Percentiles rank a stretch among this genome's conserved stretches.
Conservation (phyloP, 2,329 filamentous ascomycete genomes). For the Epichloe hybrida region DNA sequence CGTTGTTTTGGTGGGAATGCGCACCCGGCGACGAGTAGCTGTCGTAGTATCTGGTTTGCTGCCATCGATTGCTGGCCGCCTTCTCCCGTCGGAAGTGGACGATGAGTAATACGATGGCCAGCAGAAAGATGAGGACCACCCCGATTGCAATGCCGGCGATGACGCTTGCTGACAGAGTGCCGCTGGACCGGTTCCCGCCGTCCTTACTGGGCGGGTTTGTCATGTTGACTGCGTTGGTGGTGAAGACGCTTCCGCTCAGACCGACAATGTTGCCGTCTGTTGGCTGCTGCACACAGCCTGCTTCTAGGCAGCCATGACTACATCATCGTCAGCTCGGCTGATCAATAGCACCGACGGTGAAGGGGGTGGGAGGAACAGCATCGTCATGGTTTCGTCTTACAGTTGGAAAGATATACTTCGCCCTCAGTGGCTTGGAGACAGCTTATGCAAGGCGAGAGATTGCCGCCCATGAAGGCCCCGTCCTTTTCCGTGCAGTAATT, state of each 20-base stretch:
- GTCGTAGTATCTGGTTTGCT: slow-evolving; percentile 6
- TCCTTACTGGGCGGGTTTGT: slow-evolving; percentile 16
- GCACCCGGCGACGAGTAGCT: slow-evolving; percentile 9
- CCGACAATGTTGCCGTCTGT: slow-evolving; percentile 23
- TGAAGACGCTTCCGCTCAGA: slow-evolving; percentile 31
- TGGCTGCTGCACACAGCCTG: slow-evolving; percentile 34
- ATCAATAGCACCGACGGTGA: too few species aligned
- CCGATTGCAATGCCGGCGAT: slow-evolving; percentile 42
- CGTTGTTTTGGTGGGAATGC: slow-evolving; percentile 14
- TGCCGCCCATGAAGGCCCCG: slow-evolving; percentile 17
- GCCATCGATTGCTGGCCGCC: slow-evolving; percentile 14
- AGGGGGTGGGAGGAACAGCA: too few species aligned
- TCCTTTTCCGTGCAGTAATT: slow-evolving; percentile 29
- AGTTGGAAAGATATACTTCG: slow-evolving; percentile 34
- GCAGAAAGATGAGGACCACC: slow-evolving; percentile 27
- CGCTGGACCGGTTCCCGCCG: slow-evolving; percentile 14
- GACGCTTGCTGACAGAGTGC: slow-evolving; percentile 30
- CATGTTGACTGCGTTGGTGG: slow-evolving; percentile 23
- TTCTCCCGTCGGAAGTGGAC: slow-evolving; percentile 34
- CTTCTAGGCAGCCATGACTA: slow-evolving; percentile 35
- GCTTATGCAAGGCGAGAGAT: slow-evolving; percentile 24
- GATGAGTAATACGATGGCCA: slow-evolving; percentile 29
- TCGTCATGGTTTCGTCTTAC: slow-evolving; percentile 19
- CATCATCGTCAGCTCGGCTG: background rate
- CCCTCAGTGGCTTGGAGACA: slow-evolving; percentile 28